Base-by-base conservation (phyloP, 306 rosid species). In the Carpinus viminea region DNA sequence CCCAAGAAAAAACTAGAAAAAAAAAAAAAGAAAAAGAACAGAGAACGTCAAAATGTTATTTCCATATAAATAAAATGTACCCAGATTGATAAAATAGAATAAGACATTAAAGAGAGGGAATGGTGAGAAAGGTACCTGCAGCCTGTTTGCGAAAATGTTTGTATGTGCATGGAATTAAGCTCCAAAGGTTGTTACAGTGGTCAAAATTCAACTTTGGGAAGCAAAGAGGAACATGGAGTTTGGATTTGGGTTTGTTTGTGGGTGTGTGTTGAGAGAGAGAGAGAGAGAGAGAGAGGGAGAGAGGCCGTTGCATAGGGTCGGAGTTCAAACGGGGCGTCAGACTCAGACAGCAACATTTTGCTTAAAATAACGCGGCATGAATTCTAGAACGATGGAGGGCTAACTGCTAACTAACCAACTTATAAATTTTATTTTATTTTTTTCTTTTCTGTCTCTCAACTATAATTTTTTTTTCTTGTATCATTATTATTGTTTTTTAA, bases 301-400 rank as follows among this genome's bases (percentile, higher is more conserved):
- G 84, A 54, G 71, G 73, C 62, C 75, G 81, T 78, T 84, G 87
- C 91, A 82, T 83, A 87, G 76, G 77, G 24, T 85, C 88, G 96
- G 91, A 84, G 87, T 72, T 85, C 79, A 75, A 73, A 84, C 81
- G 83, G 64, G 47, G 68, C 71, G 78, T n/a, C n/a, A n/a, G n/a
- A n/a, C n/a, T 74, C 57, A 80, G 79, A 78, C 72, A 73, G 55
- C 51, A 51, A 65, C 41, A 53, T 54, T 77, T 79, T 83, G 88
- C 81, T 51, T 62, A 82, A 86, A 87, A 82, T 84, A 87, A 87
- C 85, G 83, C 87, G 85, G 81, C 83, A 82, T 41, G 77, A 79
- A 46, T 73, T 43, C 79, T 74, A 80, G 85, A 47, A 78, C 74
- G 60, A 59, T 15, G 43, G 46, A 68, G 81, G 77, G 28, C 56